Conservation (phyloP, 148 eudicot genomes). For the Rhododendron mucronatum region DNA sequence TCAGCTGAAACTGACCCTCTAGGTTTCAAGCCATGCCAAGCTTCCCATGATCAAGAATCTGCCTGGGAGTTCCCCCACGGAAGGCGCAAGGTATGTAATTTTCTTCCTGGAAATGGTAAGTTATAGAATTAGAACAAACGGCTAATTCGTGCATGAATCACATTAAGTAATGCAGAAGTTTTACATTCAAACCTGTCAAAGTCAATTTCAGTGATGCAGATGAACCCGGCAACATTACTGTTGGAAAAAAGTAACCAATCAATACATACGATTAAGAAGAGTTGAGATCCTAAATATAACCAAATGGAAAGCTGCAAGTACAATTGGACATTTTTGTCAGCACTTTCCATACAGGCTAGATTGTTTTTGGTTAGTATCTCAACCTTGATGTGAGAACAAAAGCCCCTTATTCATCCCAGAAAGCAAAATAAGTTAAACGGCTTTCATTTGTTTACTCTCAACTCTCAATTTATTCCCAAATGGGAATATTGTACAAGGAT, state of each 20-base stretch:
- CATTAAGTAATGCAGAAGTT: slow-evolving; percentile 4
- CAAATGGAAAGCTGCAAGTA: background rate
- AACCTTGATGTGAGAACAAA: background rate
- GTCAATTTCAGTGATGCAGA: slow-evolving; percentile 74
- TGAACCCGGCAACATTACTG: slow-evolving; percentile 96
- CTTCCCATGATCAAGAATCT: slow-evolving; percentile 65
- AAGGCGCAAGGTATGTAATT: slow-evolving; percentile 84
- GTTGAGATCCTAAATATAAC: background rate
- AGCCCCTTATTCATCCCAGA: background rate
- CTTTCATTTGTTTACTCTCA: background rate
- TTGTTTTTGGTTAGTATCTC: background rate
- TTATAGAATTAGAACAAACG: background rate
- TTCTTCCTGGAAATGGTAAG: slow-evolving; percentile 47
- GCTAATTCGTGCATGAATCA: background rate
- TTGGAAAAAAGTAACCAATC: background rate
- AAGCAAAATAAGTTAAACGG: background rate
- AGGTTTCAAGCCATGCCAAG: slow-evolving; percentile 69
- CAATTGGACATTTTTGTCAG: background rate
- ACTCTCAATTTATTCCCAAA: background rate
- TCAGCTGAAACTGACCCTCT: background rate
- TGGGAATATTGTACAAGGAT: background rate
- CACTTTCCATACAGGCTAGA: background rate
- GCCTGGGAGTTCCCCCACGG: slow-evolving; percentile 77
- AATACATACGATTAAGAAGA: background rate
- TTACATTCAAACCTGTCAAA: slow-evolving; percentile 52